Evolutionary conservation across 768 basidiomycete genomes (phyloP).

Genomic region (Psilocybe sp.): DNA sequence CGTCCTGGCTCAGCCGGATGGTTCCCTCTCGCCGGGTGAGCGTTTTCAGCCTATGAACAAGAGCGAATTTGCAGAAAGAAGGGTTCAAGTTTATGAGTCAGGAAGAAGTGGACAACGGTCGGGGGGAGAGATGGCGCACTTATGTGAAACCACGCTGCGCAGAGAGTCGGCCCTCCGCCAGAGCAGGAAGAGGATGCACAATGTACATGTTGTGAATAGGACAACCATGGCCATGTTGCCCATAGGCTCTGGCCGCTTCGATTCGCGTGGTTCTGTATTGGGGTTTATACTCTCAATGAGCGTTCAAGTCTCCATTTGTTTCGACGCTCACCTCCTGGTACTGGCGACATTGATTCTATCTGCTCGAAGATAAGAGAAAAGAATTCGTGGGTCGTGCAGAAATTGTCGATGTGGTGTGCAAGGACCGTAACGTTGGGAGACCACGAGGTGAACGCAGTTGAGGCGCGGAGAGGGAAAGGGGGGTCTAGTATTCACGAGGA

Average conservation of each 20-base stretch:
- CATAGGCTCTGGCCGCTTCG: slow-evolving; percentile 63
- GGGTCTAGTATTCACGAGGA: too few relatives aligned
- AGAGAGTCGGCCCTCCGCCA: slow-evolving; percentile 60
- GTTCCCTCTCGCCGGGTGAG: slow-evolving; percentile 51
- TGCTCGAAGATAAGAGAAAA: not conserved
- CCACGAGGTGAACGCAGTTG: too few relatives aligned
- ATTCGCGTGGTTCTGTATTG: slow-evolving; percentile 50
- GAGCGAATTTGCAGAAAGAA: not conserved
- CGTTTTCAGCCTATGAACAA: slow-evolving; percentile 48
- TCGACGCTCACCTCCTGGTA: slow-evolving; percentile 14
- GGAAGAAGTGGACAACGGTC: not conserved
- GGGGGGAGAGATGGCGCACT: slow-evolving; percentile 34
- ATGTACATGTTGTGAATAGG: slow-evolving; percentile 55
- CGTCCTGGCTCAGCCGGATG: slow-evolving; percentile 68
- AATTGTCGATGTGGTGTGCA: not conserved
- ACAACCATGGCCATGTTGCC: slow-evolving; percentile 53
- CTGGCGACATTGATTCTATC: slow-evolving; percentile 10
- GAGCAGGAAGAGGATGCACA: slow-evolving; percentile 56
- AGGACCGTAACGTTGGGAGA: not conserved
- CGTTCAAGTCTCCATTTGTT: too few relatives aligned
- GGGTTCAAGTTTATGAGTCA: not conserved
- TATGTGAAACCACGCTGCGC: slow-evolving; percentile 59
- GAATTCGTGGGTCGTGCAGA: not conserved
- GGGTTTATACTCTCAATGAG: not conserved
- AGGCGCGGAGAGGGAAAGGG: too few relatives aligned